Percentiles rank a stretch among this genome's conserved stretches.
Conservation (phyloP, 495 filamentous ascomycete species). For the Penicillium turbatum region DNA sequence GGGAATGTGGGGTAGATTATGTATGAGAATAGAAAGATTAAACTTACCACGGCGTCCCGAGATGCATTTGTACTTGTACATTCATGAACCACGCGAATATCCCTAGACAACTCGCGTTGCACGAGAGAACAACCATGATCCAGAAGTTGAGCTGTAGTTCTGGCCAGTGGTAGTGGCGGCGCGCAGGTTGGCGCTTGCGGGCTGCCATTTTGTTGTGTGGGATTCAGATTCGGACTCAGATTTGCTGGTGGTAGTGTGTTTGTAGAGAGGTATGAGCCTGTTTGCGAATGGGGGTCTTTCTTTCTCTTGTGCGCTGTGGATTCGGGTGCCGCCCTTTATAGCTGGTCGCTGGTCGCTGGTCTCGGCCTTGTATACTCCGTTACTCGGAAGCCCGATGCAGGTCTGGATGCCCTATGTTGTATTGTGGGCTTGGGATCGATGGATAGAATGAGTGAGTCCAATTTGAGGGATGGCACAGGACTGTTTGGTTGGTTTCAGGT, state of each 20-base stretch:
- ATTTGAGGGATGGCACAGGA: neutral
- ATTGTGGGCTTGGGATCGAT: neutral
- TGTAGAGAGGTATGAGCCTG: no score
- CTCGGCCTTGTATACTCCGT: neutral
- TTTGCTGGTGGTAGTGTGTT: no score
- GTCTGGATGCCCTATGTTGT: slow-evolving; percentile 1
- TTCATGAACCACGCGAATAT: slow-evolving; percentile 81
- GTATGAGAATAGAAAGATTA: no score
- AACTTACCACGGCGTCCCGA: slow-evolving; percentile 80
- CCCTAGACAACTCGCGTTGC: slow-evolving; percentile 74
- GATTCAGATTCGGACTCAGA: neutral
- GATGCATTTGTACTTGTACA: slow-evolving; percentile 65
- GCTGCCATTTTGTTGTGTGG: slow-evolving; percentile 19
- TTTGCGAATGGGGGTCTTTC: no score
- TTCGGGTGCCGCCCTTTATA: neutral
- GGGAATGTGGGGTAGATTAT: no score
- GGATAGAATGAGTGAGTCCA: neutral
- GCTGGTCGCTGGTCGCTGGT: no score
- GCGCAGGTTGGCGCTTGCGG: slow-evolving; percentile 22
- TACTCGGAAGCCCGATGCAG: neutral
- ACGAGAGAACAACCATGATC: slow-evolving; percentile 81
- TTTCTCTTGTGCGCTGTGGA: no score
- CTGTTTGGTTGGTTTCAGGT: neutral
- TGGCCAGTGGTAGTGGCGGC: slow-evolving; percentile 87
- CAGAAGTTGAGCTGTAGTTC: slow-evolving; percentile 88